Percentiles rank a stretch among this genome's conserved stretches.
Conservation (phyloP, 225 moss, liverwort and hornwort species). For the Straminergon stramineum region DNA sequence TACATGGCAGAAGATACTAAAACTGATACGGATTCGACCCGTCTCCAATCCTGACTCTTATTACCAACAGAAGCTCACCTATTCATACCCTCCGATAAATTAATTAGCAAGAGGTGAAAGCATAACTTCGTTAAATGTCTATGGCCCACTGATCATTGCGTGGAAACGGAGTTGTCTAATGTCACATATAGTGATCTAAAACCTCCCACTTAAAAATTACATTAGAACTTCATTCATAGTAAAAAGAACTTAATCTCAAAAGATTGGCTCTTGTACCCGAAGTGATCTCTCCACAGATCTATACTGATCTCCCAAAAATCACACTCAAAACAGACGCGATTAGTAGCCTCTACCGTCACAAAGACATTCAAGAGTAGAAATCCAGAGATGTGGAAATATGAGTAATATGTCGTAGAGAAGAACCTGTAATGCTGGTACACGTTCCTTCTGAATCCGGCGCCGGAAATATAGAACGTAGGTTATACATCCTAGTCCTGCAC, state of each 20-base stretch:
- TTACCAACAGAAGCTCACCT: neutral
- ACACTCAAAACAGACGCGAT: neutral
- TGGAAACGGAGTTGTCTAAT: neutral
- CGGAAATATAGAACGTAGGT: constrained; percentile 88
- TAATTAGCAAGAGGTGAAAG: neutral
- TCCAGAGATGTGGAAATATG: neutral
- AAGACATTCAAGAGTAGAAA: neutral
- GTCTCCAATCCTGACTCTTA: neutral
- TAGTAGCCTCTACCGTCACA: neutral
- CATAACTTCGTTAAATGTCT: neutral
- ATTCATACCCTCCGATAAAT: neutral
- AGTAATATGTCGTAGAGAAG: neutral
- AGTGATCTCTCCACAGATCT: neutral
- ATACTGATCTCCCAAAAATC: neutral
- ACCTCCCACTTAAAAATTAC: neutral
- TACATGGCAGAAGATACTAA: neutral
- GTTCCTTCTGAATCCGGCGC: constrained; percentile 69
- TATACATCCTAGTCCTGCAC: constrained; percentile 82
- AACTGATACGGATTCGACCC: neutral
- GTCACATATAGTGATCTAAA: neutral
- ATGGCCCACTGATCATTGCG: neutral
- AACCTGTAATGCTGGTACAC: constrained; percentile 57
- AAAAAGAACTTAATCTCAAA: neutral
- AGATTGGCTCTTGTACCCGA: neutral
- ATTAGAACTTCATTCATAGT: neutral